These are phyloP conservation scores for Iris macrosiphon DNA, from an alignment of 106 monocot species.

Conservation along the genomic window DNA sequence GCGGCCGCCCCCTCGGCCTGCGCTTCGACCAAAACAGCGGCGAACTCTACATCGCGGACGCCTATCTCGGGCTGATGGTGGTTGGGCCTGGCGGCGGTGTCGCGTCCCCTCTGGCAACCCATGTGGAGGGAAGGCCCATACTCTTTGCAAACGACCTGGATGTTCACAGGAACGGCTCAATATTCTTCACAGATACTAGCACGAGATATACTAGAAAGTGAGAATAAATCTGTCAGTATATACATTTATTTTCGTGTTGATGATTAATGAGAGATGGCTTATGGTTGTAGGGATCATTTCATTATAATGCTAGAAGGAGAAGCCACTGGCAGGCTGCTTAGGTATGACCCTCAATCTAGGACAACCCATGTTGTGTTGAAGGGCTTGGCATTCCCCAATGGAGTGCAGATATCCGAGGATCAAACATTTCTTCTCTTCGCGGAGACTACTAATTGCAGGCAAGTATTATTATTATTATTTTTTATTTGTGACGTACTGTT, in stretches of 20 bases:
- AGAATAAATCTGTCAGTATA: background rate
- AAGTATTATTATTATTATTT: background rate
- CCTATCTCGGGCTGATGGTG: slow-evolving; percentile 68
- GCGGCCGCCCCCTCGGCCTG: slow-evolving; percentile 91
- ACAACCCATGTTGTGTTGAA: slow-evolving; percentile 58
- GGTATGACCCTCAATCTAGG: slow-evolving; percentile 57
- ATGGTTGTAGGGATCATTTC: slow-evolving; percentile 59
- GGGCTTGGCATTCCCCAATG: slow-evolving; percentile 83
- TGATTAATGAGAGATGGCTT: background rate
- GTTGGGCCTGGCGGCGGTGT: slow-evolving; percentile 52
- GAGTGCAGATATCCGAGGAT: slow-evolving; percentile 78
- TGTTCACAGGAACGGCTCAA: slow-evolving; percentile 70
- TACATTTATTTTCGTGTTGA: background rate
- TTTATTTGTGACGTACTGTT: no score
- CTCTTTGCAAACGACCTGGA: slow-evolving; percentile 88
- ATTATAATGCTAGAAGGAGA: slow-evolving; percentile 72
- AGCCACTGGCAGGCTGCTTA: slow-evolving; percentile 72
- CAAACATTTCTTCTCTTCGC: slow-evolving; percentile 77
- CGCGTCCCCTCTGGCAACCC: slow-evolving; percentile 46
- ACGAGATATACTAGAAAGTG: slow-evolving; percentile 66
- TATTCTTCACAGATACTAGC: slow-evolving; percentile 94
- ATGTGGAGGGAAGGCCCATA: slow-evolving; percentile 53
- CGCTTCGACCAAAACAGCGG: slow-evolving; percentile 54
- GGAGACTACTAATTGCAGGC: slow-evolving; percentile 90
- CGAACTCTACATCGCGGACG: slow-evolving; percentile 84